These are phyloP conservation scores for Xerocomus brunneocitrinus DNA, from an alignment of 768 basidiomycete species.

Conservation along the genomic window DNA sequence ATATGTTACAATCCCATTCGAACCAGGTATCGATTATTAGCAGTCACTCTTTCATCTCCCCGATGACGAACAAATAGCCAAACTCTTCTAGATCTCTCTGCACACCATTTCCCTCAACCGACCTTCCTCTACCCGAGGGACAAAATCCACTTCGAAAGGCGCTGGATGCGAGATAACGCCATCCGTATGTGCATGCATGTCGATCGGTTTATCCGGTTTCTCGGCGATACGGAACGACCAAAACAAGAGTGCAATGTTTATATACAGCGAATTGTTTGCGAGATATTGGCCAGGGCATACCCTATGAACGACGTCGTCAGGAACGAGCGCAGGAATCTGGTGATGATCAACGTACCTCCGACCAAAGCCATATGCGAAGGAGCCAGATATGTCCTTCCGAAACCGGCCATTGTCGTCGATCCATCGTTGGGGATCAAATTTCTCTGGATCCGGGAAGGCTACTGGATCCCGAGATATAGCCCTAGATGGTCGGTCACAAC, in stretches of 20 bases:
- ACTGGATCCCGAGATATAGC: slow-evolving; percentile 22
- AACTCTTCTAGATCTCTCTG: background rate
- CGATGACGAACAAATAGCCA: background rate
- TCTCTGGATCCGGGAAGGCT: slow-evolving; percentile 34
- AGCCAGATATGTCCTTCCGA: slow-evolving; percentile 37
- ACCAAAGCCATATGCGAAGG: slow-evolving; percentile 51
- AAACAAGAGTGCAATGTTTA: slow-evolving; percentile 55
- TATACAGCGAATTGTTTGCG: slow-evolving; percentile 46
- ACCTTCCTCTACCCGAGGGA: slow-evolving; percentile 35
- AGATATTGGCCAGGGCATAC: slow-evolving; percentile 61
- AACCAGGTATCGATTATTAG: background rate
- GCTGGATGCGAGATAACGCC: slow-evolving; percentile 51
- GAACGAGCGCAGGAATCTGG: background rate
- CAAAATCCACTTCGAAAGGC: slow-evolving; percentile 54
- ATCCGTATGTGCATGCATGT: slow-evolving; percentile 52
- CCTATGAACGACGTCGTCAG: slow-evolving; percentile 22
- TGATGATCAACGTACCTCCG: slow-evolving; percentile 24
- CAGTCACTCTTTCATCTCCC: background rate
- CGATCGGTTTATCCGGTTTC: slow-evolving; percentile 48
- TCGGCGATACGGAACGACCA: slow-evolving; percentile 57
- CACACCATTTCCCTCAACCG: slow-evolving; percentile 10
- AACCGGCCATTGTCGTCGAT: slow-evolving; percentile 37
- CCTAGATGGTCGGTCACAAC: slow-evolving; percentile 2
- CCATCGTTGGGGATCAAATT: slow-evolving; percentile 56
- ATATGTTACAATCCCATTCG: background rate